Evolutionary conservation across 2,329 filamentous ascomycete genomes (phyloP).

Genomic region (Sphaerulina populicola): DNA sequence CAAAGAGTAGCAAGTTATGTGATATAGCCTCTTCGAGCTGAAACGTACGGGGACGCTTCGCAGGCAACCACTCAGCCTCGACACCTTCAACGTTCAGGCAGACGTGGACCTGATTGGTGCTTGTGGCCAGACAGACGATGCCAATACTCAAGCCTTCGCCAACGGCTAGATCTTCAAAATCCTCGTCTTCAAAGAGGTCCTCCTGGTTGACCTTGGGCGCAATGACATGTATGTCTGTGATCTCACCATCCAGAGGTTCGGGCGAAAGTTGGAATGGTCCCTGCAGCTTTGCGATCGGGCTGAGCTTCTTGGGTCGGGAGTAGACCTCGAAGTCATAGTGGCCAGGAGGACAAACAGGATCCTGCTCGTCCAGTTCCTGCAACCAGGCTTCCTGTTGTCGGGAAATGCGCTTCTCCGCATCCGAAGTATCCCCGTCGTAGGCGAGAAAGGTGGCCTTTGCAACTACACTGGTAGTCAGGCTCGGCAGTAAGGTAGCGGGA

Average conservation of each 20-base stretch:
- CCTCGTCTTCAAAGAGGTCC: slow-evolving; percentile 46
- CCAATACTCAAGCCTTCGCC: slow-evolving; percentile 49
- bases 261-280: slow-evolving; percentile 52
- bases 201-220: slow-evolving; percentile 47
- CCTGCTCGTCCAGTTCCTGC: slow-evolving; percentile 20
- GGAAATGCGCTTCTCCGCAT: slow-evolving; percentile 38
- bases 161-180: slow-evolving; percentile 29
- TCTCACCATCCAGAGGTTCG: slow-evolving; percentile 46
- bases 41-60: slow-evolving; percentile 25
- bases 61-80: slow-evolving; percentile 55
- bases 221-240: slow-evolving; percentile 54
- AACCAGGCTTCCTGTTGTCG: slow-evolving; percentile 55
- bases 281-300: slow-evolving; percentile 52
- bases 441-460: slow-evolving; percentile 52
- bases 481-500: slow-evolving; percentile 64
- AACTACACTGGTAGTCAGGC: slow-evolving; percentile 73
- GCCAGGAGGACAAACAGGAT: slow-evolving; percentile 20
- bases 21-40: slow-evolving; percentile 23
- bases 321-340: slow-evolving; percentile 49
- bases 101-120: slow-evolving; percentile 48
- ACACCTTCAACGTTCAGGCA: slow-evolving; percentile 55
- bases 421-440: slow-evolving; percentile 36
- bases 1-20: slow-evolving; percentile 33
- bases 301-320: slow-evolving; percentile 45
- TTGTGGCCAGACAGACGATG: slow-evolving; percentile 51